A percentile compares a stretch with the other conserved stretches of the same genome.
phyloP scores from a whole-genome alignment of 2,329 filamentous ascomycete genomes.

The Ophiostoma tasmaniense region DNA sequence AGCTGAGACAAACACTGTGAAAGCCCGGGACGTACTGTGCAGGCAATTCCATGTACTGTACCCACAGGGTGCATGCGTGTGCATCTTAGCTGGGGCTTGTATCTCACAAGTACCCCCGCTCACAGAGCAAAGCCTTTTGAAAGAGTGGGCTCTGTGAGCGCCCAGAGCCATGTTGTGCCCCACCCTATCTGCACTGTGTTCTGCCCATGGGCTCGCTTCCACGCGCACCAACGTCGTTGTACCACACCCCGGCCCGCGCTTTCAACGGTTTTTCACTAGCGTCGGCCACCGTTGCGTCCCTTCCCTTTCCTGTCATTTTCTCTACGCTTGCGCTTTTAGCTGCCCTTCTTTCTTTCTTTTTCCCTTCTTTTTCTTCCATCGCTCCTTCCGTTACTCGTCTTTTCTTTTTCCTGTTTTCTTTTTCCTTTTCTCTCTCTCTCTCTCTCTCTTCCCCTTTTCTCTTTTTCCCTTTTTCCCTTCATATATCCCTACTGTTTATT shows the following conservation, averaged over 20 bases:
- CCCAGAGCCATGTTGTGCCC: background rate
- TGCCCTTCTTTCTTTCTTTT: background rate
- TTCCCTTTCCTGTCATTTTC: background rate
- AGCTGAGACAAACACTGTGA: too few species aligned
- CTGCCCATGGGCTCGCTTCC: slow-evolving; percentile 11
- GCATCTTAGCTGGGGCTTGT: background rate
- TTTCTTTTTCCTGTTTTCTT: background rate
- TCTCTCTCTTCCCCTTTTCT: background rate
- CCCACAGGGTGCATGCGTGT: background rate
- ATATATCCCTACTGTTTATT: too few species aligned
- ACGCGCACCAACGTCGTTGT: slow-evolving; percentile 11
- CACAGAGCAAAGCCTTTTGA: background rate
- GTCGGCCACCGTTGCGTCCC: slow-evolving; percentile 5
- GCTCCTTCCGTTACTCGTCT: background rate
- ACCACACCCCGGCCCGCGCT: slow-evolving; percentile 16
- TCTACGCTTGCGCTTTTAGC: background rate
- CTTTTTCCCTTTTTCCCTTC: background rate
- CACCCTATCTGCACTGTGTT: background rate
- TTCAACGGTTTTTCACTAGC: slow-evolving; percentile 21
- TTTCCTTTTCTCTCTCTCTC: background rate
- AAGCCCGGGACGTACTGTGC: background rate
- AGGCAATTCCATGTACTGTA: background rate
- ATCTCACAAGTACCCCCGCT: background rate
- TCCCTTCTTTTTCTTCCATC: background rate
- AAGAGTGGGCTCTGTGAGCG: background rate